These are phyloP conservation scores for Magnaporthiopsis rhizophila DNA, from an alignment of 2,329 filamentous ascomycete genomes.

Conservation along the genomic window DNA sequence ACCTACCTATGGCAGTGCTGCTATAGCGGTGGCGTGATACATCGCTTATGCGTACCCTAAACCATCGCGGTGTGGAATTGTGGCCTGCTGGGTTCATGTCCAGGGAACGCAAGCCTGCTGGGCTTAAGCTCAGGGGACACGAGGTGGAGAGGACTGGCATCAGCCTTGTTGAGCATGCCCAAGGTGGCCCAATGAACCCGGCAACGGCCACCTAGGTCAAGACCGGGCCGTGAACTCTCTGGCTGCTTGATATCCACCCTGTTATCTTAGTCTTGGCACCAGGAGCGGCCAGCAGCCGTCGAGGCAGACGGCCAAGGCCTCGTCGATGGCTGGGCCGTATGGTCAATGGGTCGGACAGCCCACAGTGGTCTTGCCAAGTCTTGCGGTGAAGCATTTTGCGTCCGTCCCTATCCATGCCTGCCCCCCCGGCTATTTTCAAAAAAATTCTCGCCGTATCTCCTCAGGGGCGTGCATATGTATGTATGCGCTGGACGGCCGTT, in stretches of 20 bases:
- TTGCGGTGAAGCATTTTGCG: background rate
- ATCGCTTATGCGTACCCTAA: background rate
- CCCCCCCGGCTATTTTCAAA: background rate
- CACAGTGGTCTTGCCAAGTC: background rate
- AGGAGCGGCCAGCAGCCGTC: no score
- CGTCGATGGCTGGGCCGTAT: background rate
- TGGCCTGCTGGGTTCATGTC: background rate
- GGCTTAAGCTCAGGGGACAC: no score
- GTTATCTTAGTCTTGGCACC: background rate
- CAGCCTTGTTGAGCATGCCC: no score
- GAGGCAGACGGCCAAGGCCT: background rate
- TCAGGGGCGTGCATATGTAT: no score
- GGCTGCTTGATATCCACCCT: background rate
- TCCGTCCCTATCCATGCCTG: background rate
- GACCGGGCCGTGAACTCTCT: background rate
- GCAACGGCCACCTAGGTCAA: background rate
- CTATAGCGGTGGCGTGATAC: no score
- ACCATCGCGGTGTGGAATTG: background rate
- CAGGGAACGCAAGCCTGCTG: no score
- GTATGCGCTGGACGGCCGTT: background rate
- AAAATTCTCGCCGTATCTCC: background rate
- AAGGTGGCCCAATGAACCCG: no score
- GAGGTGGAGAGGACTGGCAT: no score
- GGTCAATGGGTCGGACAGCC: background rate
- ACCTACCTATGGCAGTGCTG: no score